Evolutionary conservation across 139 green algal species (phyloP), one percentile per base, ranked within the genome.

Genomic region (Coelastrella sp.): DNA sequence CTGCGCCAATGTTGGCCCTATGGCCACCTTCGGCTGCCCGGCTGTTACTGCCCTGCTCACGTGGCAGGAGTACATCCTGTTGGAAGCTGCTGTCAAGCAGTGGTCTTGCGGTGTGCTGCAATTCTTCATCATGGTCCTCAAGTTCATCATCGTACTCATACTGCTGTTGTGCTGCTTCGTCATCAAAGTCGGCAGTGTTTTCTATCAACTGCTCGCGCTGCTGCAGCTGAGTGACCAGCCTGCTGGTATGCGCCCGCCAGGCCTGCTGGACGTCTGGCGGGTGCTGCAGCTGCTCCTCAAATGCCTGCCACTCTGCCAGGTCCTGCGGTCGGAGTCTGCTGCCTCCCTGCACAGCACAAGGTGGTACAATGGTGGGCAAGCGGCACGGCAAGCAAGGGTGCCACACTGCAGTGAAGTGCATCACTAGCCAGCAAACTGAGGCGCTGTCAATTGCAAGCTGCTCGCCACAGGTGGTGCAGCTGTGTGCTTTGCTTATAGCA

Each of bases 231-330:
- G 14, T 76, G 68, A 58, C 17, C 19, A 73, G 3, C 57, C 80
- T 76, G 80, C 80, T 86, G 80, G 83, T 73, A 54, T 68, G 54
- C 57, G 47, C 54, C 16, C 22, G 58, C 83, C 83, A 88, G 8
- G 83, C 54, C 83, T 88, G 17, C 4, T 20, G 66, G 47, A 57
- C 54, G 4, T 56, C 54, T 2, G 61, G 54, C 2, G 83, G 83
- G 7, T 75, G 23, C 68, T 80, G 83, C 19, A 65, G 83, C 68
- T 88, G 83, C 68, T 80, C 54, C 68, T 88, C 58, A 75, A 88
- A 88, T 3, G 68, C 83, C n/a, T 60, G 14, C 83, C 83, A 88
- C 19, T 88, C 83, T 47, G 64, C 68, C 14, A 80, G 66, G 7
- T 88, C 83, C 54, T 88, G 83, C 4, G 83, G 68, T 8, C 68